Percentiles rank a stretch among this genome's conserved stretches.
Evolutionary conservation across 371 early-diverging fungal species (phyloP).

Genomic region (Actinomucor elegans): DNA sequence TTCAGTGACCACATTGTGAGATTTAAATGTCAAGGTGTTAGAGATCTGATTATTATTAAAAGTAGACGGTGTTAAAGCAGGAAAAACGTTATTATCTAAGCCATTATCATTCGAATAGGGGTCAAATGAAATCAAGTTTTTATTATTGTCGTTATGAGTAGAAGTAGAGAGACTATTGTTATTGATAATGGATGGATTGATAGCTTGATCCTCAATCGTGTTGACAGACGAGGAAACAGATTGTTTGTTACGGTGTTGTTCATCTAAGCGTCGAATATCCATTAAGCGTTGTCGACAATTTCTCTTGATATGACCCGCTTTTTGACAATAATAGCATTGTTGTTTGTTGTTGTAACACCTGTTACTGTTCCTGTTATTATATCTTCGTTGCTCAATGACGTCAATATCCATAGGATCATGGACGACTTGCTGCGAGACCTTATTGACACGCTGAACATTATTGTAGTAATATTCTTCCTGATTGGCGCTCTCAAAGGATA

Average conservation of each 20-base stretch:
- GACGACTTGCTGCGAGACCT: background rate
- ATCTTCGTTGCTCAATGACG: background rate
- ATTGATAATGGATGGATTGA: background rate
- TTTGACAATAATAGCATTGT: background rate
- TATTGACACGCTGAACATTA: background rate
- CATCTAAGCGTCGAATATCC: background rate
- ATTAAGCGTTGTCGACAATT: background rate
- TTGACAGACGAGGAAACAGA: background rate
- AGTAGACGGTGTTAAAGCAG: background rate
- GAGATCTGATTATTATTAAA: too few relatives aligned
- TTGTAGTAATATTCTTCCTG: background rate
- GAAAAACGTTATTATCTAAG: background rate
- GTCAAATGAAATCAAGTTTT: background rate
- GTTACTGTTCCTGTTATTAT: background rate
- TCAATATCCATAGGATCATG: conserved; percentile 5
- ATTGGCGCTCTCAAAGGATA: background rate
- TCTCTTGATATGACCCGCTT: background rate
- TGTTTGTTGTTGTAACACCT: too few relatives aligned
- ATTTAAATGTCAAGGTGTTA: background rate
- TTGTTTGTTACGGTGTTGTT: background rate
- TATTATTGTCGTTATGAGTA: too few relatives aligned
- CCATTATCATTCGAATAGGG: background rate
- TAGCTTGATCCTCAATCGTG: background rate
- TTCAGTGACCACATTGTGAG: background rate
- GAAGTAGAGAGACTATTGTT: background rate